phyloP scores from a whole-genome alignment of 1,284 basidiomycete genomes.

The Ceratobasidium sp. region DNA sequence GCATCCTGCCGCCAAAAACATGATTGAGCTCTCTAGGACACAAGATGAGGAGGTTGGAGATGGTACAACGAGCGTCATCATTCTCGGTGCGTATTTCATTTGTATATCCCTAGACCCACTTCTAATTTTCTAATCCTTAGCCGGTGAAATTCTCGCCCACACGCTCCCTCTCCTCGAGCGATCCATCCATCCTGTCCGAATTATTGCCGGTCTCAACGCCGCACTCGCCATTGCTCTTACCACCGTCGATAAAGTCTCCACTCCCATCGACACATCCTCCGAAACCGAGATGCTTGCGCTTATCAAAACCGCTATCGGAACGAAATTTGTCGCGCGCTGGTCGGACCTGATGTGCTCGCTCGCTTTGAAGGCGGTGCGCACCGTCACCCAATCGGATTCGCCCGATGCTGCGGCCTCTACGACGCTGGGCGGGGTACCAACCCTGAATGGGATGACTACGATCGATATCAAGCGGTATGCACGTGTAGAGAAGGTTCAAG shows the following conservation, averaged over 20 bases:
- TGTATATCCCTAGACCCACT: neutral
- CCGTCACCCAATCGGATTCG: slow-evolving; percentile 68
- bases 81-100: slow-evolving; percentile 74
- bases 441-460: slow-evolving; percentile 69
- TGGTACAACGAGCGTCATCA: slow-evolving; percentile 97
- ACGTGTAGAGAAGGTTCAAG: slow-evolving; percentile 96
- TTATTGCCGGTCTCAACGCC: slow-evolving; percentile 97
- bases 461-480: slow-evolving; percentile 99
- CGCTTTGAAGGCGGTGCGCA: slow-evolving; percentile 91
- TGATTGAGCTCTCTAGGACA: slow-evolving; percentile 97
- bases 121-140: slow-evolving; percentile 57
- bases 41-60: slow-evolving; percentile 99
- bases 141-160: slow-evolving; percentile 98
- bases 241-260: slow-evolving; percentile 87
- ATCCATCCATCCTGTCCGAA: slow-evolving; percentile 98
- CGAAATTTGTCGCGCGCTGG: slow-evolving; percentile 97
- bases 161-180: slow-evolving; percentile 92
- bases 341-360: slow-evolving; percentile 97
- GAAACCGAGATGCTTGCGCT: slow-evolving; percentile 95
- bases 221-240: slow-evolving; percentile 91
- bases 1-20: slow-evolving; percentile 98
- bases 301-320: slow-evolving; percentile 99
- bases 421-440: slow-evolving; percentile 29
- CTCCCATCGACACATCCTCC: slow-evolving; percentile 88
- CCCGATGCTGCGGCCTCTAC: slow-evolving; percentile 63